Conservation (phyloP, 331 rosid genomes). For the Malus hybrid region DNA sequence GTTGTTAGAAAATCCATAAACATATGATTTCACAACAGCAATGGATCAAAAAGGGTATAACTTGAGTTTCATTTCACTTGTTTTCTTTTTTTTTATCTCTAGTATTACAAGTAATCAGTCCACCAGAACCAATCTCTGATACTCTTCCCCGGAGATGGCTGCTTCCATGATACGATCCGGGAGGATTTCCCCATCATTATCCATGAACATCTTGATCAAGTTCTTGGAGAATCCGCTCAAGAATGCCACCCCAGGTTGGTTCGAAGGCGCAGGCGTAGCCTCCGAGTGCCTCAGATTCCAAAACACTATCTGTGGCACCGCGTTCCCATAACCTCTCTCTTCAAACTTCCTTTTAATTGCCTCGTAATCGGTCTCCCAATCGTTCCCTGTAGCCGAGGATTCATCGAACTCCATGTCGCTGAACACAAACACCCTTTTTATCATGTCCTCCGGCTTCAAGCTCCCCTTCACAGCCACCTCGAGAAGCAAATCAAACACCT, state of each 20-base stretch:
- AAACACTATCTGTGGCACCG: slow-evolving; percentile 54
- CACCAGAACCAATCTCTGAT: slow-evolving; percentile 34
- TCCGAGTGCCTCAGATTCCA: slow-evolving; percentile 56
- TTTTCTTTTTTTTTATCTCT: too few relatives aligned
- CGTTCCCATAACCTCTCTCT: slow-evolving; percentile 39
- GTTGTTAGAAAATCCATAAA: too few relatives aligned
- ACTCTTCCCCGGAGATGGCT: slow-evolving; percentile 44
- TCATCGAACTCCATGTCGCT: slow-evolving; percentile 71
- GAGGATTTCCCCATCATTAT: slow-evolving; percentile 21
- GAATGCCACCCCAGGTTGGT: slow-evolving; percentile 46
- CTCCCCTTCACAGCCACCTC: too few relatives aligned
- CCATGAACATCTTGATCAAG: slow-evolving; percentile 38
- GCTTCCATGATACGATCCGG: slow-evolving; percentile 35
- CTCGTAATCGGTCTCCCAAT: slow-evolving; percentile 60
- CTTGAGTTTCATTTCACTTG: too few relatives aligned
- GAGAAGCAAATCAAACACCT: too few relatives aligned
- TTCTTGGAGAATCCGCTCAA: slow-evolving; percentile 65
- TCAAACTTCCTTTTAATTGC: slow-evolving; percentile 37
- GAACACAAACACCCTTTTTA: slow-evolving; percentile 60
- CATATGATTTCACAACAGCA: too few relatives aligned
- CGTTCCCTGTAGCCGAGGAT: slow-evolving; percentile 17
- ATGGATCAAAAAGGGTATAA: too few relatives aligned
- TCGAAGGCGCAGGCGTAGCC: slow-evolving; percentile 40
- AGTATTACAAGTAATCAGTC: slow-evolving; percentile 18
- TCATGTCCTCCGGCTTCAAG: slow-evolving; percentile 36